A percentile compares a stretch with the other conserved stretches of the same genome.
phyloP scores from a whole-genome alignment of 2,329 filamentous ascomycete species.

The Epichloe typhina region DNA sequence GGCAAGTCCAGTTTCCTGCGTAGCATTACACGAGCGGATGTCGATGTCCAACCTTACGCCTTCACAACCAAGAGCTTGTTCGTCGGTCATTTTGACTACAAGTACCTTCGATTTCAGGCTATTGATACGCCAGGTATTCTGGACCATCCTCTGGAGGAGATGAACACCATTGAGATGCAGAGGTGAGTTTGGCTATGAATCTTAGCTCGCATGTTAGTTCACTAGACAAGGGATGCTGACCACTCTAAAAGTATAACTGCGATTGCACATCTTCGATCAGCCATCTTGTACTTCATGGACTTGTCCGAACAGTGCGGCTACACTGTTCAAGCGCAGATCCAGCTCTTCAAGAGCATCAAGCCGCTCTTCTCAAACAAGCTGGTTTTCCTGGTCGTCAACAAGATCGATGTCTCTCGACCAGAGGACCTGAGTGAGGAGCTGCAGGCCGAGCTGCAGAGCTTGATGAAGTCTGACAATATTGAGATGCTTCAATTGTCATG shows the following conservation, averaged over 20 bases:
- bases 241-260: slow-evolving; percentile 63
- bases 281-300: slow-evolving; percentile 97
- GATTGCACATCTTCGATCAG: slow-evolving; percentile 89
- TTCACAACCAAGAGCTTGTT: slow-evolving; percentile 98
- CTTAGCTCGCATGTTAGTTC: background rate
- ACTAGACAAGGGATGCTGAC: background rate
- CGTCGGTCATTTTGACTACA: slow-evolving; percentile 96
- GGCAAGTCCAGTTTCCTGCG: slow-evolving; percentile 94
- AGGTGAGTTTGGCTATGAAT: slow-evolving; percentile 11
- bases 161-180: slow-evolving; percentile 99
- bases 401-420: slow-evolving; percentile 82
- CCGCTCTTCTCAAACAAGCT: slow-evolving; percentile 95
- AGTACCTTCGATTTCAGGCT: slow-evolving; percentile 49
- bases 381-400: slow-evolving; percentile 95
- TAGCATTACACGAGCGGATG: slow-evolving; percentile 85
- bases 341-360: slow-evolving; percentile 92
- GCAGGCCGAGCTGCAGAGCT: slow-evolving; percentile 61
- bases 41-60: slow-evolving; percentile 93
- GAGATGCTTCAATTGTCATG: slow-evolving; percentile 90
- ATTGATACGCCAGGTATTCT: slow-evolving; percentile 98
- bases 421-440: slow-evolving; percentile 74
- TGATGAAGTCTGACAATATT: slow-evolving; percentile 78
- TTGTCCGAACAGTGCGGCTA: slow-evolving; percentile 94
- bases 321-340: slow-evolving; percentile 81
- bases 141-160: slow-evolving; percentile 94